Evolutionary conservation across 2,329 filamentous ascomycete genomes (phyloP), one percentile per base, ranked within the genome.

Genomic region (Helotiales sp.): DNA sequence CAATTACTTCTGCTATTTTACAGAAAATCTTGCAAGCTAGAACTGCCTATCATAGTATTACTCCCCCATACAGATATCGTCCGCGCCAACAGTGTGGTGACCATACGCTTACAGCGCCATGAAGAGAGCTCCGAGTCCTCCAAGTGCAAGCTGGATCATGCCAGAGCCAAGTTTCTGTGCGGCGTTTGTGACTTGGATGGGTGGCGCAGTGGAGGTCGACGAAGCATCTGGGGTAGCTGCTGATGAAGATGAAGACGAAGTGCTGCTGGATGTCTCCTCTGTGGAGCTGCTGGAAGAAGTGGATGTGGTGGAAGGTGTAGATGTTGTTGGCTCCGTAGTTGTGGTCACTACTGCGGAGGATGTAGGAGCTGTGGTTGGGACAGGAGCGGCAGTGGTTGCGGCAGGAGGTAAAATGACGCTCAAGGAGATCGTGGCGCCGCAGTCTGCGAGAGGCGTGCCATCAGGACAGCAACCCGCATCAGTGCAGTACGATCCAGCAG

Each of bases 61-160:
- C n/a, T n/a, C n/a, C n/a, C n/a, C n/a, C n/a, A n/a, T n/a, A n/a
- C n/a, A n/a, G n/a, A n/a, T 15, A 17, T 17, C 15, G 20, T 32
- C 8, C 32, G 8, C 13, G 11, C 20, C 20, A 17, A 11, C n/a
- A 17, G 5, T 24, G 10, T 37, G 7, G 8, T 15, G 2, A 15
- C 6, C 8, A 2, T 17, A 17, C 17, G 32, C 34, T 65, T 13
- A 60, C 28, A 54, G 28, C 10, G 24, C 24, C 55, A 65, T 82
- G 54, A 47, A 11, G 34, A 63, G 32, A 20, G 32, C 49, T 22
- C 61, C 34, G 17, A 63, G 32, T 54, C 61, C 60, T 52, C 60
- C 61, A 63, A 54, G 49, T 1, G 47, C 49, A 34, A 63, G 32
- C 13, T 24, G 22, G 15, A 45, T 22, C 32, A 13, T 17, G 22